phyloP scores from a whole-genome alignment of 768 basidiomycete species.

The Mycena leptocephala region DNA sequence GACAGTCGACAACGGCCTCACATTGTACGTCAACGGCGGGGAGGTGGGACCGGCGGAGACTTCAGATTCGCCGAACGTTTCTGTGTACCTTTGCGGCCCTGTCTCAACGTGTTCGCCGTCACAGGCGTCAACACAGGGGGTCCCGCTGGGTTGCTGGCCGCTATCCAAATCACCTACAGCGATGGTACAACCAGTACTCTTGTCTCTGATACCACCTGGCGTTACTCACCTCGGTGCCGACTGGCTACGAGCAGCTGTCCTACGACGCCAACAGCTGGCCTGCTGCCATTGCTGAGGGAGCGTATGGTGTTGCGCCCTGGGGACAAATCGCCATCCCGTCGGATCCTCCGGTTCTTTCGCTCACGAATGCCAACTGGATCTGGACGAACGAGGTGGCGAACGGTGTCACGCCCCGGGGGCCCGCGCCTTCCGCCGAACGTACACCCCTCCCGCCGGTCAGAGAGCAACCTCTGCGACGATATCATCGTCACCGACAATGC shows the following conservation, averaged over 20 bases:
- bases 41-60: conserved; percentile 41
- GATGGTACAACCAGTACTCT: conserved; percentile 50
- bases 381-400: conserved; percentile 49
- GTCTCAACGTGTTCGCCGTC: conserved; percentile 53
- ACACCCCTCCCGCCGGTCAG: conserved; percentile 42
- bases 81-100: conserved; percentile 45
- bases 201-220: conserved; percentile 51
- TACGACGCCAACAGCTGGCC: conserved; percentile 51
- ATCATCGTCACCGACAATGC: conserved; percentile 46
- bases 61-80: conserved; percentile 43
- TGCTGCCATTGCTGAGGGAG: conserved; percentile 44
- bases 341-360: conserved; percentile 40
- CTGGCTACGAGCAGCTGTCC: conserved; percentile 47
- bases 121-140: conserved; percentile 39
- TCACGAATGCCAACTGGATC: conserved; percentile 47
- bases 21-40: conserved; percentile 50
- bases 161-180: conserved; percentile 48
- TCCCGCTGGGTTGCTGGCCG: conserved; percentile 49
- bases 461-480: conserved; percentile 41
- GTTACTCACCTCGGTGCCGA: conserved; percentile 40
- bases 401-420: conserved; percentile 42
- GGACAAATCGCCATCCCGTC: conserved; percentile 33
- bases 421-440: conserved; percentile 49
- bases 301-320: conserved; percentile 33
- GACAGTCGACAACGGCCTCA: conserved; percentile 48